Evolutionary conservation across 2,329 filamentous ascomycete species (phyloP).

Genomic region (Aspergillus aculeatinus): DNA sequence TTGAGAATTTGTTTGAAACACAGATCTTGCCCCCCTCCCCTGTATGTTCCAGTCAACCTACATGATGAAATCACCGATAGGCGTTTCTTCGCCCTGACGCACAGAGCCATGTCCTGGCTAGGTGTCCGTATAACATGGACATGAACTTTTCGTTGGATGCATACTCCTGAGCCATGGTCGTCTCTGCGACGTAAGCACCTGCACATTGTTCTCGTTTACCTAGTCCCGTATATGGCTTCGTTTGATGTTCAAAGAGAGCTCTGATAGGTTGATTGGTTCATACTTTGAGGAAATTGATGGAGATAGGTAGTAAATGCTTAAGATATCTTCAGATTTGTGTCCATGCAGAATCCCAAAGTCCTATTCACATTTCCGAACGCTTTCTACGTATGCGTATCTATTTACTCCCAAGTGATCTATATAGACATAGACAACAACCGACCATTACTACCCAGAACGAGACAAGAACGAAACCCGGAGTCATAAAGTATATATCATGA

Average conservation of each 20-base stretch:
- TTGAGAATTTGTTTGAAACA: background rate
- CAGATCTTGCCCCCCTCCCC: background rate
- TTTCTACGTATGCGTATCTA: constrained; percentile 1
- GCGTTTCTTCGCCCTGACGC: constrained; percentile 24
- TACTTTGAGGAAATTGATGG: background rate
- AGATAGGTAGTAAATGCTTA: background rate
- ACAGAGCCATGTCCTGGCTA: constrained; percentile 6
- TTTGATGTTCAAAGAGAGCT: constrained; percentile 45
- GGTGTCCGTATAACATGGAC: background rate
- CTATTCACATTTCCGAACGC: background rate
- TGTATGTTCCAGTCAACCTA: constrained; percentile 17
- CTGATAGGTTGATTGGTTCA: constrained; percentile 32
- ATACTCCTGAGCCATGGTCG: constrained; percentile 28
- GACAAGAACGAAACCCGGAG: constrained; percentile 2
- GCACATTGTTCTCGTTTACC: background rate
- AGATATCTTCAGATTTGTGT: background rate
- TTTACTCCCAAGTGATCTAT: constrained; percentile 5
- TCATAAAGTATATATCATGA: constrained; percentile 25
- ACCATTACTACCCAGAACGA: constrained; percentile 15
- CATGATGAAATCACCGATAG: constrained; percentile 37
- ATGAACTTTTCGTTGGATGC: constrained; percentile 20
- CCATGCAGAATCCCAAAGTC: constrained; percentile 11
- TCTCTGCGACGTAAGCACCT: constrained; percentile 32
- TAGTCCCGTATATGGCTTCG: constrained; percentile 8
- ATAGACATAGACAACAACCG: constrained; percentile 10